A percentile compares a stretch with the other conserved stretches of the same genome.
Evolutionary conservation across 2,329 filamentous ascomycete species (phyloP).

Genomic region (Colletotrichum musae): DNA sequence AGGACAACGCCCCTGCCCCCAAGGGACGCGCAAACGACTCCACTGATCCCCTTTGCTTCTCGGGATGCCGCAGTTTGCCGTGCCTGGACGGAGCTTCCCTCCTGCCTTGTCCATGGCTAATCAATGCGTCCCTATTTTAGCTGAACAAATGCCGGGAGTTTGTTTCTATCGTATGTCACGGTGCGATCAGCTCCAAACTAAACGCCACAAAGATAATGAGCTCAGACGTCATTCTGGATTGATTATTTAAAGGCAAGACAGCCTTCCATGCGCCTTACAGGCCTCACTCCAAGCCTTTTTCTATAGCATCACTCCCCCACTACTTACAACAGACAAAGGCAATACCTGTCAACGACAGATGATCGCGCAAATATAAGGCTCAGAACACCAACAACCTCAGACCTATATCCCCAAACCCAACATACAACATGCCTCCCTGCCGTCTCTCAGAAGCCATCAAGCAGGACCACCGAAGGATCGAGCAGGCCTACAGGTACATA

Average conservation of each 20-base stretch:
- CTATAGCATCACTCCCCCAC: background rate
- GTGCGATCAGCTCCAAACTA: too few relatives aligned
- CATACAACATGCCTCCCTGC: conserved; percentile 17
- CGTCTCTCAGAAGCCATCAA: conserved; percentile 35
- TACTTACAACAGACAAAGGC: too few relatives aligned
- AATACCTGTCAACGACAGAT: background rate
- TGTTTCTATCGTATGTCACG: conserved; percentile 15
- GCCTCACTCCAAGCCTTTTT: background rate
- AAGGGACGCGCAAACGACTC: conserved; percentile 10
- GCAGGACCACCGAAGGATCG: conserved; percentile 36
- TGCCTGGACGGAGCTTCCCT: background rate
- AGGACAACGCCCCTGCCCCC: background rate
- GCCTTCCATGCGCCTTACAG: too few relatives aligned
- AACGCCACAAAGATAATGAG: background rate
- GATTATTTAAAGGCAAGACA: conserved; percentile 2
- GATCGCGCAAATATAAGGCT: background rate
- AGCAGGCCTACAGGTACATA: conserved; percentile 34
- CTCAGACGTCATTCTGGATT: conserved; percentile 23
- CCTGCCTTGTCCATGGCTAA: background rate
- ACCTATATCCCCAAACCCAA: background rate
- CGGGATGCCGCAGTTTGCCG: conserved; percentile 25
- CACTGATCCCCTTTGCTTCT: conserved; percentile 34
- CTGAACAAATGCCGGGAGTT: background rate
- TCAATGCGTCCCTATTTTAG: too few relatives aligned
- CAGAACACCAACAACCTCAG: background rate